Percentiles rank a stretch among this genome's conserved stretches.
Evolutionary conservation across 768 basidiomycete species (phyloP).

Genomic region (Leucocoprinus leucothites): DNA sequence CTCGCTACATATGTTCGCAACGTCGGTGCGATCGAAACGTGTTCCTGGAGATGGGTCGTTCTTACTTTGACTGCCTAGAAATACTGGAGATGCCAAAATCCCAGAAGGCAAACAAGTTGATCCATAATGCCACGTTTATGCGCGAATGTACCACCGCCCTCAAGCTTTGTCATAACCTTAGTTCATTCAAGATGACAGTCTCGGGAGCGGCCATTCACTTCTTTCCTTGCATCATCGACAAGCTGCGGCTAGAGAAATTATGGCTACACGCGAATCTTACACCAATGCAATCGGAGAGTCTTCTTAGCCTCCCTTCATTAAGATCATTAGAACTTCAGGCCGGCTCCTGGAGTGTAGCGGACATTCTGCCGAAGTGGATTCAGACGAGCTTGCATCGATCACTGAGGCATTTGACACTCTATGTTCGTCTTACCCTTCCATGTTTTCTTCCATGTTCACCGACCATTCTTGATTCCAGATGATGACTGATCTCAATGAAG

Average conservation of each 20-base stretch:
- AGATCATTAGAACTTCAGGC: slow-evolving; percentile 50
- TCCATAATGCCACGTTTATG: slow-evolving; percentile 45
- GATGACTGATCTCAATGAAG: slow-evolving; percentile 51
- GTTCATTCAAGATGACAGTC: slow-evolving; percentile 52
- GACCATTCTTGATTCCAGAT: slow-evolving; percentile 37
- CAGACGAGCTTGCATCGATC: slow-evolving; percentile 32
- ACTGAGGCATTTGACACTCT: slow-evolving; percentile 42
- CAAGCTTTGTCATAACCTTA: slow-evolving; percentile 46
- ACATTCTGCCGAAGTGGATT: slow-evolving; percentile 61
- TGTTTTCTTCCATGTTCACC: neutral
- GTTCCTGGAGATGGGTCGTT: neutral
- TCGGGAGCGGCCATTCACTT: slow-evolving; percentile 47
- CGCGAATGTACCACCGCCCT: slow-evolving; percentile 49
- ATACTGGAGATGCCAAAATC: slow-evolving; percentile 12
- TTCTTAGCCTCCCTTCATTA: slow-evolving; percentile 38
- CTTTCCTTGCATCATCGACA: slow-evolving; percentile 42
- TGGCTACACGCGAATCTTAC: slow-evolving; percentile 55
- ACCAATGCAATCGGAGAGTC: slow-evolving; percentile 40
- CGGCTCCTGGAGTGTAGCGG: slow-evolving; percentile 61
- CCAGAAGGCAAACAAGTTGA: neutral
- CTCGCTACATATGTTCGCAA: slow-evolving; percentile 15
- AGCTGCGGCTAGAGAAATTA: slow-evolving; percentile 41
- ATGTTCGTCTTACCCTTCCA: slow-evolving; percentile 37
- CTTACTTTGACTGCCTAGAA: slow-evolving; percentile 4
- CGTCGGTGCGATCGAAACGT: slow-evolving; percentile 12